Evolutionary conservation across 176 grass and related monocot genomes (phyloP).

Genomic region (Cocos nucifera): DNA sequence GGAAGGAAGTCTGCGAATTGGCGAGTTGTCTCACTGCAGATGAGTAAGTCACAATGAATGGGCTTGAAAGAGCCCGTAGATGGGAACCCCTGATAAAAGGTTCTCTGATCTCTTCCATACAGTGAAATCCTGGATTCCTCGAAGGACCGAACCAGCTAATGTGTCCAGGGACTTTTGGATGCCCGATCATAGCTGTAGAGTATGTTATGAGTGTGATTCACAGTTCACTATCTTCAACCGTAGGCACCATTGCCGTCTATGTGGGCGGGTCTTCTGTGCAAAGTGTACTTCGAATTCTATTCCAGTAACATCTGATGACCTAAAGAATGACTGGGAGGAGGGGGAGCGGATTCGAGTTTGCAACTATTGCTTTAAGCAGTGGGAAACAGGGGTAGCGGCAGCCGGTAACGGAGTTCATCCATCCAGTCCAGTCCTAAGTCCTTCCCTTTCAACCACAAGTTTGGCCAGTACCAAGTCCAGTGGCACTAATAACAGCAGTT

Average conservation of each 20-base stretch:
- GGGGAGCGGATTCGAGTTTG: constrained; percentile 78
- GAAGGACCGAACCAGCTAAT: constrained; percentile 47
- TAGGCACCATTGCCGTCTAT: constrained; percentile 86
- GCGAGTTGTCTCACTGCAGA: constrained; percentile 9
- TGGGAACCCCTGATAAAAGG: constrained; percentile 58
- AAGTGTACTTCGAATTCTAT: constrained; percentile 75
- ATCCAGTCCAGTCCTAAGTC: constrained; percentile 35
- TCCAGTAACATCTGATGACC: constrained; percentile 32
- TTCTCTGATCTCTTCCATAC: constrained; percentile 56
- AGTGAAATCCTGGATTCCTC: constrained; percentile 79
- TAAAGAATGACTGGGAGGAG: constrained; percentile 30
- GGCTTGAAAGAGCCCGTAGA: constrained; percentile 17
- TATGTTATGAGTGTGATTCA: constrained; percentile 92
- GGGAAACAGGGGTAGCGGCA: constrained; percentile 33
- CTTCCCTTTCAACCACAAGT: constrained; percentile 47
- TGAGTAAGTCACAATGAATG: constrained; percentile 24
- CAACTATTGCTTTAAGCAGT: constrained; percentile 74
- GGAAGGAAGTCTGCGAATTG: not conserved
- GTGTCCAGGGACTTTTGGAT: constrained; percentile 86
- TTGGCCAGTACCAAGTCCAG: constrained; percentile 53
- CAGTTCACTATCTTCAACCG: constrained; percentile 91
- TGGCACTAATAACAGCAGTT: constrained; percentile 38
- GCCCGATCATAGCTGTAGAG: constrained; percentile 91
- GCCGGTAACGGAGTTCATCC: constrained; percentile 22
- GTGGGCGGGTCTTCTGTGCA: constrained; percentile 91